Conservation (phyloP, 768 basidiomycete species). For the Polyporus arcularius region DNA sequence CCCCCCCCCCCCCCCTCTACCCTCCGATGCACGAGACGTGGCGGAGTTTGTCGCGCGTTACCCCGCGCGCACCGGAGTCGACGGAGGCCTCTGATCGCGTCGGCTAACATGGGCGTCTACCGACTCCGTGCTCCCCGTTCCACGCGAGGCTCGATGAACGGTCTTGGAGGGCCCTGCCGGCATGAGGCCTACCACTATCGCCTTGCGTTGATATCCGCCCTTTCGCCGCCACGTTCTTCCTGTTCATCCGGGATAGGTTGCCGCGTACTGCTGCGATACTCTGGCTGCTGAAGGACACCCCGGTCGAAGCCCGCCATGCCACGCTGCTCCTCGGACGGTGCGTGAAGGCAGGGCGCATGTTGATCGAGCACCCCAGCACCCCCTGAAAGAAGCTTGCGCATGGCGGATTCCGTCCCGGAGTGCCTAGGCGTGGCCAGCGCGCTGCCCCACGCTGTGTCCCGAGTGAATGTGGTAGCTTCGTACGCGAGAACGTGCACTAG, state of each 20-base stretch:
- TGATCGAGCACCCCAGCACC: background rate
- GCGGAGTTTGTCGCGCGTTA: background rate
- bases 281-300: background rate
- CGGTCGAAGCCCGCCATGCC: background rate
- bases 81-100: background rate
- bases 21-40: conserved; percentile 13
- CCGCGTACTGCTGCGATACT: background rate
- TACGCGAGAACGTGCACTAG: too few relatives aligned
- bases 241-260: background rate
- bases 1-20: conserved; percentile 7
- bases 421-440: background rate
- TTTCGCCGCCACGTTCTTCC: background rate
- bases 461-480: too few relatives aligned
- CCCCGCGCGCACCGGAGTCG: background rate
- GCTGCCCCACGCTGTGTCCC: too few relatives aligned
- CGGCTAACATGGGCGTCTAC: background rate
- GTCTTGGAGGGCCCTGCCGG: too few relatives aligned
- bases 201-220: too few relatives aligned
- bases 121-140: too few relatives aligned
- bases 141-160: too few relatives aligned
- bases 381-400: background rate
- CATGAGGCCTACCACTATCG: too few relatives aligned
- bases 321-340: background rate
- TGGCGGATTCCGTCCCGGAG: background rate
- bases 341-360: background rate